Conservation (phyloP, 164 flowering plant genomes). For the Kalanchoe fedtschenkoi region DNA sequence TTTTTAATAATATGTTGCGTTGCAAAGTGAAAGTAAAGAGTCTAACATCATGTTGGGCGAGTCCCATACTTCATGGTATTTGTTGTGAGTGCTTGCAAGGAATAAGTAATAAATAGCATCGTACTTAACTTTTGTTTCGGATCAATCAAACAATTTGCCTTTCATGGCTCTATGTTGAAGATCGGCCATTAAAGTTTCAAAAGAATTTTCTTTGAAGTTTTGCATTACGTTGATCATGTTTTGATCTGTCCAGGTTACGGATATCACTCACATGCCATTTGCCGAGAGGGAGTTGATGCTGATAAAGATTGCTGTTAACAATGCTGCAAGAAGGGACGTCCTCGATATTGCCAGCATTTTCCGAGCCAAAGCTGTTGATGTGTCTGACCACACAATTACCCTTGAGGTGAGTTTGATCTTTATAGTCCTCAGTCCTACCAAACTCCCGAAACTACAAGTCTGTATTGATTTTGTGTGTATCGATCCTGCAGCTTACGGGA, state of each 20-base stretch:
- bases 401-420: constrained; percentile 47
- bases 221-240: constrained; percentile 3
- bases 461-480: not conserved
- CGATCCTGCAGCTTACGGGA: constrained; percentile 67
- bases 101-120: too few relatives aligned
- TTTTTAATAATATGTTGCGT: too few relatives aligned
- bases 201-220: not conserved
- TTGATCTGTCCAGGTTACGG: constrained; percentile 51
- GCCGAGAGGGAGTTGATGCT: constrained; percentile 93
- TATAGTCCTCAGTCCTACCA: not conserved
- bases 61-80: too few relatives aligned
- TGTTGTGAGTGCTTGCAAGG: too few relatives aligned
- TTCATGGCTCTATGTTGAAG: not conserved
- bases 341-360: constrained; percentile 92
- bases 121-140: too few relatives aligned
- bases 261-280: constrained; percentile 83
- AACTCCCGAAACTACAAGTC: not conserved
- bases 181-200: not conserved
- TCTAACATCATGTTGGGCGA: too few relatives aligned
- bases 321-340: constrained; percentile 80
- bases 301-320: constrained; percentile 85
- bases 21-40: too few relatives aligned
- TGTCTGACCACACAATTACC: constrained; percentile 88
- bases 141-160: not conserved
- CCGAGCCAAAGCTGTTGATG: constrained; percentile 92